phyloP scores from a whole-genome alignment of 2,329 filamentous ascomycete genomes.

The Stylonectria norvegica region DNA sequence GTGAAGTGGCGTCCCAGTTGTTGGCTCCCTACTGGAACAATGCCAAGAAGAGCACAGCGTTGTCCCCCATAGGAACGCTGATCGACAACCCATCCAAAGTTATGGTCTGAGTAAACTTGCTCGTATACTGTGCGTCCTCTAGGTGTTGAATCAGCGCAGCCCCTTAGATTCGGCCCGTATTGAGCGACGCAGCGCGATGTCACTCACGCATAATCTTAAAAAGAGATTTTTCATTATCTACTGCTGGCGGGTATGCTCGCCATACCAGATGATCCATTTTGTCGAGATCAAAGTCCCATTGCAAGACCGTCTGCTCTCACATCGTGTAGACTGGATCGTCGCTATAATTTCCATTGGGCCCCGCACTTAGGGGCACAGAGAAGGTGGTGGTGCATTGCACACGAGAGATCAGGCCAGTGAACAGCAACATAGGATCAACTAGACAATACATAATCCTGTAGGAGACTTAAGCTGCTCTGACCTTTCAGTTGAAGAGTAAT shows the following conservation, averaged over 20 bases:
- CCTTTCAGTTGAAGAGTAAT: neutral
- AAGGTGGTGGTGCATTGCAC: conserved; percentile 10
- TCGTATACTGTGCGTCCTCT: conserved; percentile 21
- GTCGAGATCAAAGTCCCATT: conserved; percentile 21
- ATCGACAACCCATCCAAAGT: conserved; percentile 12
- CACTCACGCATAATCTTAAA: conserved; percentile 6
- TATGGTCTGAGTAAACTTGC: conserved; percentile 20
- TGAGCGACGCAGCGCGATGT: neutral
- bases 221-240: conserved; percentile 9
- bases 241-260: conserved; percentile 21
- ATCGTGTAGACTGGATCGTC: conserved; percentile 23
- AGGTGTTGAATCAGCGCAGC: conserved; percentile 1
- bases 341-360: conserved; percentile 13
- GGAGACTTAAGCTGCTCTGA: neutral
- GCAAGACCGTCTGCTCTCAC: conserved; percentile 21
- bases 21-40: conserved; percentile 12
- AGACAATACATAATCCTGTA: neutral
- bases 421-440: neutral
- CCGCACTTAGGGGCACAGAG: conserved; percentile 16
- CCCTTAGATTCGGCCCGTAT: neutral
- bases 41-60: conserved; percentile 19
- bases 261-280: conserved; percentile 19
- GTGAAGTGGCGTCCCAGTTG: conserved; percentile 12
- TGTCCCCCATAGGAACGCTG: conserved; percentile 7
- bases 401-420: conserved; percentile 6